phyloP scores from a whole-genome alignment of 495 filamentous ascomycete genomes.

The Aeminium ludgeri region DNA sequence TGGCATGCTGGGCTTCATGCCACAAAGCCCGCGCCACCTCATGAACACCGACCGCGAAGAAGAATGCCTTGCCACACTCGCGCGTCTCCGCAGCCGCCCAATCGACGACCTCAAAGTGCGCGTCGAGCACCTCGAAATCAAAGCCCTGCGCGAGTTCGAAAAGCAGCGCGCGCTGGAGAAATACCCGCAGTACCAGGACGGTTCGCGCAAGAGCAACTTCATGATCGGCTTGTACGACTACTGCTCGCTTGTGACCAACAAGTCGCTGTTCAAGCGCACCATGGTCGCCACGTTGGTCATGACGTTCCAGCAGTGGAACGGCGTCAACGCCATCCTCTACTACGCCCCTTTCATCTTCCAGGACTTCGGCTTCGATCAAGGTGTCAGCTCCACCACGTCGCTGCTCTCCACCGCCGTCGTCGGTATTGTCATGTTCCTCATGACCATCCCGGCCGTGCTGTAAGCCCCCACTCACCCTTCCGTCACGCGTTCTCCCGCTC shows the following conservation, averaged over 20 bases:
- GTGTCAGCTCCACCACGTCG: conserved; percentile 43
- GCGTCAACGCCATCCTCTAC: conserved; percentile 43
- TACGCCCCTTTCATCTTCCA: conserved; percentile 57
- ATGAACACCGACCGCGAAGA: conserved; percentile 54
- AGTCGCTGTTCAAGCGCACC: conserved; percentile 56
- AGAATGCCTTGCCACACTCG: conserved; percentile 48
- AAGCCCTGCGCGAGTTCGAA: conserved; percentile 60
- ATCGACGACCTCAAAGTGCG: conserved; percentile 46
- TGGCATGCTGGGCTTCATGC: conserved; percentile 59
- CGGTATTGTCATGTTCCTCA: conserved; percentile 47
- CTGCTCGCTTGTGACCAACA: conserved; percentile 38
- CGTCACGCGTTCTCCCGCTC: no score
- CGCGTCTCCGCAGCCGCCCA: conserved; percentile 42
- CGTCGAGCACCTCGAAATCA: conserved; percentile 68
- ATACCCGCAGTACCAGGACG: conserved; percentile 48
- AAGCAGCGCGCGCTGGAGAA: conserved; percentile 50
- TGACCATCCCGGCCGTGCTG: conserved; percentile 37
- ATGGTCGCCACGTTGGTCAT: conserved; percentile 49
- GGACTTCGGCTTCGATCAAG: conserved; percentile 43
- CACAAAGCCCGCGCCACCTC: conserved; percentile 63
- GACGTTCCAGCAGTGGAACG: conserved; percentile 66
- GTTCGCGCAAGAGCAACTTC: conserved; percentile 48
- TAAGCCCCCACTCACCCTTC: no score
- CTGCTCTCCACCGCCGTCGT: conserved; percentile 66
- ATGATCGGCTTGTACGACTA: conserved; percentile 34